Evolutionary conservation across 2,329 filamentous ascomycete species (phyloP), one percentile per base, ranked within the genome.

Genomic region (Fusarium xyrophilum): DNA sequence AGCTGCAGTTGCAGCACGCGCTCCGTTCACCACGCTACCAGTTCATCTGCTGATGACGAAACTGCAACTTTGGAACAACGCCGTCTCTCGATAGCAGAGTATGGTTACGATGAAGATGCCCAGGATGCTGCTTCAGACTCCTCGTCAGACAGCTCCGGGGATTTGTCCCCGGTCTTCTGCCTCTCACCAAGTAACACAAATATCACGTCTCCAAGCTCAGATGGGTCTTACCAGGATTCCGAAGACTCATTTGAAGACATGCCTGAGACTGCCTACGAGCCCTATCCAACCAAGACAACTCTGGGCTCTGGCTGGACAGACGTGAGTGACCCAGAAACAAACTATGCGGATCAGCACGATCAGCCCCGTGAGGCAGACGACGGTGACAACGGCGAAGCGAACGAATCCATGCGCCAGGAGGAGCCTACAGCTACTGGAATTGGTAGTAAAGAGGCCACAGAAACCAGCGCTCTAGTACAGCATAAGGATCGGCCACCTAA

Each of bases 11-110:
- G 7, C 19, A 53, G 46, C 35, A 28, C 19, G 1, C 46, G 35
- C 7, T 57, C 54, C 4, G 8, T 57, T 10, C 14, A 23, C 11
- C 25, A 28, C 2, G 19, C 23, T 40, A 7, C 14, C 6, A 4
- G 23, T 2, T 17, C 9, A n/a, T 19, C 13, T 19, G 7, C 25
- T 17, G 17, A n/a, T 23, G 17, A 50, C 11, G 53, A 14, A 6
- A 6, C 10, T 17, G 17, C 19, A 21, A 27, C 25, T 27, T 7
- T 15, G 25, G 9, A 19, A 9, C 25, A 15, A 10, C 4, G 3
- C 6, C 3, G 6, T 19, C 10, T 6, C 3, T 6, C 15, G 15
- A 21, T 21, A 0, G 6, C 5, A 23, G n/a, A 28, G 2, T 15
- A 25, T 23, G 11, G 12, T n/a, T n/a, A 32, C n/a, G 8, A 11